Base-by-base conservation (phyloP, 176 grass and related monocot genomes). In the Oryza coarctata region DNA sequence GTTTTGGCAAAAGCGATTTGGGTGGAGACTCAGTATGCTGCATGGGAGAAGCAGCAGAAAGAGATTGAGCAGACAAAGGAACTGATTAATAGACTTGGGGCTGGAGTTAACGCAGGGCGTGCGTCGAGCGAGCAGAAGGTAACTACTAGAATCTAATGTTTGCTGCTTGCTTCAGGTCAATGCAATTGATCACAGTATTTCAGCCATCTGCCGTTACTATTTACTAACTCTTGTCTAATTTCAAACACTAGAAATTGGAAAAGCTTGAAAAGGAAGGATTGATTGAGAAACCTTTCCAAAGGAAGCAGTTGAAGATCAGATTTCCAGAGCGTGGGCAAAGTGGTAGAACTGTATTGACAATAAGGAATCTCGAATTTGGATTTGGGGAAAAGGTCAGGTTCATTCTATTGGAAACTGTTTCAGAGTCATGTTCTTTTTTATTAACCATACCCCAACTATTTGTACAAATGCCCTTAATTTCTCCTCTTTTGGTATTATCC, bases 1-100 rank as follows among this genome's bases (percentile, higher is more conserved):
- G 82, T 99, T 68, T 82, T 99, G 35, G 85, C 69, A 14, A 99
- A 99, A 73, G 90, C 90, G 7, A 82, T 90, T 71, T 91, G 84
- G 73, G 79, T 95, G 34, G 88, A 99, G 78, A 80, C 91, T 47
- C 96, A 94, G 49, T 77, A 85, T 64, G 87, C 93, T 38, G 93
- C 93, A 3, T 95, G 96, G 96, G 93, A 99, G 80, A 99, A 99
- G 89, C 96, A 99, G 45, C 92, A 94, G 85, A 99, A 99, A 63
- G 93, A 99, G 80, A 95, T 99, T 87, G 96, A 88, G 22, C 90
- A 93, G 23, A 99, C 90, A 74, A 98, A 92, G 85, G 96, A 95
- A 23, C 74, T 99, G 47, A 99, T 99, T 88, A 90, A 88, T 50
- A 93, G 96, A 89, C 87, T 99, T 82, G 85, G 96, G 60, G 96